Conservation (phyloP, 441 rosid genomes). For the Capsella rubella region DNA sequence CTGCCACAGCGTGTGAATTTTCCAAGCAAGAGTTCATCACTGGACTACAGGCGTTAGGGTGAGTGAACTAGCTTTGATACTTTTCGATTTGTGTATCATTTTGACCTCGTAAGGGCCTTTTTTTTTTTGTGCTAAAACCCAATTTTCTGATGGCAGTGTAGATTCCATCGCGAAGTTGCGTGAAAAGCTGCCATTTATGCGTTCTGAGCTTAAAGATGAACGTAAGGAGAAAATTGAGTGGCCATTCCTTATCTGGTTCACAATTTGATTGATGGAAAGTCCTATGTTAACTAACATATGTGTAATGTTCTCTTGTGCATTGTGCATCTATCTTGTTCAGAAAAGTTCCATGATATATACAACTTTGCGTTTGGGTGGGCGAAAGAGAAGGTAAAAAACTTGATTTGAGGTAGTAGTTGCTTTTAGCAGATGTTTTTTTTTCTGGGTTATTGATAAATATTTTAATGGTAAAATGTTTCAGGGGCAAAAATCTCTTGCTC, state of each 20-base stretch:
- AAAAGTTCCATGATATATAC: conserved; percentile 91
- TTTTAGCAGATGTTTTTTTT: not conserved
- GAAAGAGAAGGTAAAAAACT: conserved; percentile 81
- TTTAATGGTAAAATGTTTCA: conserved; percentile 40
- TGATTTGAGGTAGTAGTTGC: conserved; percentile 15
- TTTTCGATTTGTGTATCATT: conserved; percentile 1
- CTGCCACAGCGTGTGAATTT: conserved; percentile 95
- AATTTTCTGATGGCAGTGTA: conserved; percentile 64
- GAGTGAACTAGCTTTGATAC: conserved; percentile 34
- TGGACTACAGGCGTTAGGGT: conserved; percentile 89
- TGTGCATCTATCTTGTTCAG: conserved; percentile 55
- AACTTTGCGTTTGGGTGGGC: conserved; percentile 99
- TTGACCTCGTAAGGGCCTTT: conserved; percentile 11
- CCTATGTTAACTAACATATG: conserved; percentile 25
- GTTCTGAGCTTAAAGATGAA: conserved; percentile 85
- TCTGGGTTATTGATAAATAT: conserved; percentile 11
- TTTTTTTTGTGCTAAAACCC: not conserved
- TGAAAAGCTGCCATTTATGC: conserved; percentile 74
- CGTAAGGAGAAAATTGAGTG: conserved; percentile 54
- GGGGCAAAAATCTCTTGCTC: conserved; percentile 98
- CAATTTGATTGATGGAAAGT: not conserved
- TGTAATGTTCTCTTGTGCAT: conserved; percentile 28
- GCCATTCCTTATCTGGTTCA: conserved; percentile 7
- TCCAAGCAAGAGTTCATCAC: conserved; percentile 86
- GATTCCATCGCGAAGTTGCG: conserved; percentile 80